Evolutionary conservation across 495 filamentous ascomycete species (phyloP), one percentile per base, ranked within the genome.

Genomic region (Diplogelasinospora grovesii): DNA sequence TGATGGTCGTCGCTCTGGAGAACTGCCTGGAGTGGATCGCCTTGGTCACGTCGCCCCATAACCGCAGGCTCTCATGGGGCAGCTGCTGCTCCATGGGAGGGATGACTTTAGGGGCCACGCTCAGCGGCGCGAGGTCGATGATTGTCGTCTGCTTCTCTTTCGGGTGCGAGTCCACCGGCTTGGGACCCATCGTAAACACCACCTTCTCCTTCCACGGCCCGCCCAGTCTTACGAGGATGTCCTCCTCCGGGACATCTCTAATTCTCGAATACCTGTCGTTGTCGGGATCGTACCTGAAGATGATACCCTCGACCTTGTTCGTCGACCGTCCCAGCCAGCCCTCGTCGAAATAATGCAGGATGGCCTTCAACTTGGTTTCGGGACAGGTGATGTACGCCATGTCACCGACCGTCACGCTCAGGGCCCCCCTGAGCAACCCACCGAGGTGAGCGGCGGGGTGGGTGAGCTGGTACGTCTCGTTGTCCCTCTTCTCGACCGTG

Each of bases 371-470:
- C 46, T 80, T 83, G 1, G 87, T 95, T 63, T 86, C 84, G 4
- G 79, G 73, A 59, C 92, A 98, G 7, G 82, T 86, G 30, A 96
- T 66, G 56, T 84, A 94, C 52, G 85, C 90, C 46, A 77, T 73
- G 49, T 98, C 92, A 15, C 89, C 78, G 8, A 98, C 92, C 16
- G 81, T 89, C 29, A 98, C 80, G 42, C 79, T 82, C 19, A 97
- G 68, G 13, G 82, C 65, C 41, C 92, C 92, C 48, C 88, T 75
- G 26, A 98, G 60, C 16, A 98, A 66, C 15, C 92, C 92, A 15
- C 89, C 88, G 1, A 98, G 74, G 54, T 93, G 85, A n/a, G 90
- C 92, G 15, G 83, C 78, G 4, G 92, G 92, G 64, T 98, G 92
- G 8, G 85, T 97, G 36, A 98, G 70, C 58, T 95, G 87, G 53